Percentiles rank a stretch among this genome's conserved stretches.
phyloP scores from a whole-genome alignment of 2,329 filamentous ascomycete genomes.

The Fusarium torreyae region DNA sequence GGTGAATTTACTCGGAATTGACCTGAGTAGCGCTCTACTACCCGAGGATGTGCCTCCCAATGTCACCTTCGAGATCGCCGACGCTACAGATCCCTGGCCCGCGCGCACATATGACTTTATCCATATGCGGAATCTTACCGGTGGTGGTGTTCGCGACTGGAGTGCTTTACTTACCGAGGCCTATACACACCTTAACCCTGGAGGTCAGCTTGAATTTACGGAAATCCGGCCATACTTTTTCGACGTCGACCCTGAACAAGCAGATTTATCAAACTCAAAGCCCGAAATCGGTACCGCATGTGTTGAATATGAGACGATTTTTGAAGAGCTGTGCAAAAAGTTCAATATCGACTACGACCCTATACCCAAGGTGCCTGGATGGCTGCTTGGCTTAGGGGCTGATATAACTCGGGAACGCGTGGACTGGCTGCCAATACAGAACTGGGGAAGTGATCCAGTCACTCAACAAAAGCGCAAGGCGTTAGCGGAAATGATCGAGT shows the following conservation, averaged over 20 bases:
- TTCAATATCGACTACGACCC: constrained; percentile 60
- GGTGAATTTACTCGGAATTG: constrained; percentile 58
- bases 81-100: constrained; percentile 66
- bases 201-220: constrained; percentile 62
- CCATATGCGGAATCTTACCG: constrained; percentile 61
- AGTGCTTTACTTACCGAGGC: constrained; percentile 54
- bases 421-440: constrained; percentile 60
- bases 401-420: constrained; percentile 58
- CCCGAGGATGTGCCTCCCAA: constrained; percentile 68
- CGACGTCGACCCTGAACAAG: constrained; percentile 54
- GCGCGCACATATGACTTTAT: constrained; percentile 58
- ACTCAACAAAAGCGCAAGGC: constrained; percentile 56
- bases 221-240: constrained; percentile 60
- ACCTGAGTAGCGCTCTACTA: constrained; percentile 59
- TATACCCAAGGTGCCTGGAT: constrained; percentile 53
- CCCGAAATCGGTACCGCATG: constrained; percentile 50
- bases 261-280: constrained; percentile 32
- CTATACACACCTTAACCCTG: constrained; percentile 59
- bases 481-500: constrained; percentile 56
- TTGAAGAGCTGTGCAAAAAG: constrained; percentile 47
- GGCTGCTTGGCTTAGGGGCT: constrained; percentile 57
- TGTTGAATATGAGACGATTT: constrained; percentile 55
- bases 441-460: constrained; percentile 59
- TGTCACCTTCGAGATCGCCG: constrained; percentile 71
- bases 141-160: constrained; percentile 63